phyloP scores from a whole-genome alignment of 768 basidiomycete genomes.

The Amyloporia xantha region DNA sequence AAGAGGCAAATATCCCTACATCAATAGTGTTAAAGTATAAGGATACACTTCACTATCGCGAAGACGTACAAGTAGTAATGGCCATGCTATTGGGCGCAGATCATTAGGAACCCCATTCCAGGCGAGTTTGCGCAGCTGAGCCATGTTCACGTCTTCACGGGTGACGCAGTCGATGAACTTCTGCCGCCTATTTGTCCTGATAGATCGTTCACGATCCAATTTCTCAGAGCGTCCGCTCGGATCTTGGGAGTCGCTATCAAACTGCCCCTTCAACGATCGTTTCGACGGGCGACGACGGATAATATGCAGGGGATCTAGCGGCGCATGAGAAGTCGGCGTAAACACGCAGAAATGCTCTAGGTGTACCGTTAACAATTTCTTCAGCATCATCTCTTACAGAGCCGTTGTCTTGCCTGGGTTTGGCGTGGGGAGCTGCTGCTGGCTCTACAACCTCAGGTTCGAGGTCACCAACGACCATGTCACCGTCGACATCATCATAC shows the following conservation, averaged over 20 bases:
- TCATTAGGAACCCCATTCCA: constrained; percentile 93
- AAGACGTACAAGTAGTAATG: constrained; percentile 74
- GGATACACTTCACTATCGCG: not conserved
- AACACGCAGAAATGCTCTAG: constrained; percentile 11
- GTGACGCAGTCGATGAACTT: constrained; percentile 80
- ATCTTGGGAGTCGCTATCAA: not conserved
- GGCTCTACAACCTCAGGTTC: constrained; percentile 46
- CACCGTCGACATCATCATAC: constrained; percentile 67
- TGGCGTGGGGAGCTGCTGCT: constrained; percentile 23
- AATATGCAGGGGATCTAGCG: constrained; percentile 53
- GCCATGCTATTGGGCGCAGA: constrained; percentile 90
- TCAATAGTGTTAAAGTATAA: not conserved
- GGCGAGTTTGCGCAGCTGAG: constrained; percentile 81
- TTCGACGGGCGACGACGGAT: constrained; percentile 35
- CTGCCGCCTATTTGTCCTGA: constrained; percentile 67
- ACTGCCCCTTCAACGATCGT: constrained; percentile 5
- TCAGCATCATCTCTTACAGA: constrained; percentile 61
- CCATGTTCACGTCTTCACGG: constrained; percentile 75
- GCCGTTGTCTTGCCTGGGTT: constrained; percentile 39
- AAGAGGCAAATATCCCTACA: constrained; percentile 87
- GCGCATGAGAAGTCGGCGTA: constrained; percentile 22
- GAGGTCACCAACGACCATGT: constrained; percentile 72
- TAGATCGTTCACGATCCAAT: constrained; percentile 66
- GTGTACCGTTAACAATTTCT: constrained; percentile 70
- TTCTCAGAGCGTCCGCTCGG: constrained; percentile 34